These are phyloP conservation scores for Saccharomycopsis microspora DNA, from an alignment of 805 yeast genomes.

Conservation along the genomic window DNA sequence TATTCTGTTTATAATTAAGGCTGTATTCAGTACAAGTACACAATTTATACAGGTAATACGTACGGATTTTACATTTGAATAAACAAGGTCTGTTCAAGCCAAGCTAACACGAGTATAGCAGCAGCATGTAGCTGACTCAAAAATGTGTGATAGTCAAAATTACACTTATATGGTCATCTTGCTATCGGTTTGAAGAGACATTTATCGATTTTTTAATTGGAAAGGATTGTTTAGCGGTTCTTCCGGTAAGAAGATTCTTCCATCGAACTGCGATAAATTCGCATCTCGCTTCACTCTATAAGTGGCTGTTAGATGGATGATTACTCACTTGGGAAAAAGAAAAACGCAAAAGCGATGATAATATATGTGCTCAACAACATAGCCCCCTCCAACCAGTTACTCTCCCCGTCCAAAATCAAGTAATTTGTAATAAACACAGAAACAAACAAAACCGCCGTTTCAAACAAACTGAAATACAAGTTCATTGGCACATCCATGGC, in stretches of 20 bases:
- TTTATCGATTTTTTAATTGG: neutral
- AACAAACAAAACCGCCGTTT: constrained; percentile 84
- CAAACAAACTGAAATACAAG: constrained; percentile 82
- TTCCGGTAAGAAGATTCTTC: neutral
- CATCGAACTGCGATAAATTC: neutral
- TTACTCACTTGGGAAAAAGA: constrained; percentile 56
- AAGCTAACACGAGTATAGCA: too few relatives aligned
- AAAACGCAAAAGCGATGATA: constrained; percentile 84
- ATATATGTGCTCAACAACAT: constrained; percentile 81
- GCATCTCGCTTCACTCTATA: neutral
- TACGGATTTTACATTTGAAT: too few relatives aligned
- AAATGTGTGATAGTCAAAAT: too few relatives aligned
- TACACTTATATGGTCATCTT: too few relatives aligned
- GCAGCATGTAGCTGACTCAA: too few relatives aligned
- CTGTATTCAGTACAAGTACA: too few relatives aligned
- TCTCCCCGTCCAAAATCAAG: constrained; percentile 84
- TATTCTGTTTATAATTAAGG: too few relatives aligned
- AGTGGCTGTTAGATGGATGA: neutral
- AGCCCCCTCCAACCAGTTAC: constrained; percentile 95
- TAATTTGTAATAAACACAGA: constrained; percentile 83
- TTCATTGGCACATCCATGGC: constrained; percentile 83
- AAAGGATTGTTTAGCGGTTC: neutral
- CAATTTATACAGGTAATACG: too few relatives aligned
- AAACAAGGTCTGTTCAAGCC: too few relatives aligned
- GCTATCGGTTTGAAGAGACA: too few relatives aligned